phyloP scores from a whole-genome alignment of 805 yeast genomes.

The Kodamaea kaohsiungensis region DNA sequence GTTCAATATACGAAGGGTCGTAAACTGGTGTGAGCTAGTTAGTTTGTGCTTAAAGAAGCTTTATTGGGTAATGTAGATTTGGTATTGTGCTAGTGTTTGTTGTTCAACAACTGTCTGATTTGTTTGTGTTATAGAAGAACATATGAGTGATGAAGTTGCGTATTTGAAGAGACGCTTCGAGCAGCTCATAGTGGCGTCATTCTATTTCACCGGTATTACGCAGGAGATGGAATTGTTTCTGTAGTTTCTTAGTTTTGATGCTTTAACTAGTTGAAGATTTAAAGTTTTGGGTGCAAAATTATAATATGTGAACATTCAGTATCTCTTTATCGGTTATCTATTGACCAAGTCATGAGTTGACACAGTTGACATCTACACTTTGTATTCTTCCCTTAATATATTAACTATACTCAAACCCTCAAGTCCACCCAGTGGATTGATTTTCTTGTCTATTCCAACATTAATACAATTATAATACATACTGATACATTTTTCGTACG shows the following conservation, averaged over 20 bases:
- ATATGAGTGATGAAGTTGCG: background rate
- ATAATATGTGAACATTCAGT: too few relatives aligned
- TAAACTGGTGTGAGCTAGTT: too few relatives aligned
- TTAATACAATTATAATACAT: conserved; percentile 1
- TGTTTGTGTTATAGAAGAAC: background rate
- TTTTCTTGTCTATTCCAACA: background rate
- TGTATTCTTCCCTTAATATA: too few relatives aligned
- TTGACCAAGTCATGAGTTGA: too few relatives aligned
- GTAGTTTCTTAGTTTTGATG: background rate
- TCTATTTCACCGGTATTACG: background rate
- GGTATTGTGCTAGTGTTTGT: background rate
- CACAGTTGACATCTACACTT: too few relatives aligned
- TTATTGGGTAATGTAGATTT: background rate
- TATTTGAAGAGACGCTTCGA: background rate
- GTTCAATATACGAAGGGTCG: background rate
- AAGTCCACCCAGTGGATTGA: background rate
- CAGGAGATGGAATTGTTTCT: background rate
- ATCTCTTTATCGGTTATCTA: too few relatives aligned
- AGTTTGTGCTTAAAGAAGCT: background rate
- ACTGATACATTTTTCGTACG: background rate
- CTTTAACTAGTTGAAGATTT: too few relatives aligned
- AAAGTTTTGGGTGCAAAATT: background rate
- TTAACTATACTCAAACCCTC: background rate
- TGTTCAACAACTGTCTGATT: background rate
- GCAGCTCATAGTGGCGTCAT: background rate